Percentiles rank a stretch among this genome's conserved stretches.
Conservation (phyloP, 2,329 filamentous ascomycete species). For the Aspergillus phoenicis region DNA sequence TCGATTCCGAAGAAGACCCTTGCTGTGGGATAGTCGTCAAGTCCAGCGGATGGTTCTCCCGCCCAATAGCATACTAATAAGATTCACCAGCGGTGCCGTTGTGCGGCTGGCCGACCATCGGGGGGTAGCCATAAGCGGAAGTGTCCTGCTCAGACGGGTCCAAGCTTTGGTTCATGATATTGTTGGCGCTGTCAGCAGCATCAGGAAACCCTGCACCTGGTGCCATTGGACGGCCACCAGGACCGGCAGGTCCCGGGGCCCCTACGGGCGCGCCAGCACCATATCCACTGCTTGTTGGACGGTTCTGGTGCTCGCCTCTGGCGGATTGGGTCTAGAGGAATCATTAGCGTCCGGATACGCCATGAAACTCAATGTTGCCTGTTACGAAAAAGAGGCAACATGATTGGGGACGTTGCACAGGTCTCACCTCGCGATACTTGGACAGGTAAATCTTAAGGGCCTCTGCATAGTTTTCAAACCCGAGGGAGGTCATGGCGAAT, state of each 20-base stretch:
- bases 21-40: conserved; percentile 1
- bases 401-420: conserved; percentile 26
- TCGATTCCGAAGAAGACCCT: background rate
- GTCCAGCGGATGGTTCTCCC: conserved; percentile 13
- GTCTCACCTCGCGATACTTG: conserved; percentile 93
- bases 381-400: conserved; percentile 26
- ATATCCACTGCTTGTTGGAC: conserved; percentile 55
- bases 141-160: conserved; percentile 50
- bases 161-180: conserved; percentile 47
- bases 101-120: conserved; percentile 50
- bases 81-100: conserved; percentile 51
- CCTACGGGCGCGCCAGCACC: conserved; percentile 43
- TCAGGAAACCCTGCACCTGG: conserved; percentile 39
- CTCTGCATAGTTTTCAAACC: conserved; percentile 98
- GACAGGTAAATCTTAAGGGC: conserved; percentile 97
- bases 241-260: conserved; percentile 33
- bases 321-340: conserved; percentile 74
- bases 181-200: conserved; percentile 46
- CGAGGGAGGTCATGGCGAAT: conserved; percentile 97
- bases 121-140: conserved; percentile 48
- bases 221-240: conserved; percentile 34
- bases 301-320: conserved; percentile 65
- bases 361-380: conserved; percentile 27
- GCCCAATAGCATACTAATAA: conserved; percentile 34
- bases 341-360: conserved; percentile 31